phyloP scores from a whole-genome alignment of 1,139 yeast species.

The Geotrichum fermentans region DNA sequence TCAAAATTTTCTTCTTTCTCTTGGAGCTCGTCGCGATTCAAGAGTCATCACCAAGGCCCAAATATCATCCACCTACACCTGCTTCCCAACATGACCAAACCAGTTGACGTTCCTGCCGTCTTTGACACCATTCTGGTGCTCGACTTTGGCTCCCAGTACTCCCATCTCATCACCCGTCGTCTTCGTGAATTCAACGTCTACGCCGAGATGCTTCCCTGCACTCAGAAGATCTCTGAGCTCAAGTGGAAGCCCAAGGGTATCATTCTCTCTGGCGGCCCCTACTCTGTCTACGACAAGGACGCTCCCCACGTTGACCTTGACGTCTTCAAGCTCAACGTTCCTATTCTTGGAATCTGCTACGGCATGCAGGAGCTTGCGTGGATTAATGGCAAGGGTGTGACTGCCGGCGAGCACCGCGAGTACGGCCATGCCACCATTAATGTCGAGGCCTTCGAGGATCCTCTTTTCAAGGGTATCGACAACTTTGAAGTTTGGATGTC shows the following conservation, averaged over 20 bases:
- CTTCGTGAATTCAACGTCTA: slow-evolving; percentile 95
- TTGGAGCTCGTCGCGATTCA: not conserved
- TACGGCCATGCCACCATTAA: slow-evolving; percentile 92
- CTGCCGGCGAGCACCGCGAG: slow-evolving; percentile 96
- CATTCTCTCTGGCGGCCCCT: slow-evolving; percentile 95
- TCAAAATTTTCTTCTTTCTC: slow-evolving; percentile 3
- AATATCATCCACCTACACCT: not conserved
- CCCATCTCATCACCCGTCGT: slow-evolving; percentile 94
- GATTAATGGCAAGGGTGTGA: slow-evolving; percentile 94
- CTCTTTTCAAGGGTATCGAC: slow-evolving; percentile 81
- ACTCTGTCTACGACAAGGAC: slow-evolving; percentile 90
- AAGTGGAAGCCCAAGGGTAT: slow-evolving; percentile 96
- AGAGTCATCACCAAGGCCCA: slow-evolving; percentile 13
- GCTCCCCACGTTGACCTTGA: slow-evolving; percentile 98
- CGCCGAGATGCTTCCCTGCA: slow-evolving; percentile 99
- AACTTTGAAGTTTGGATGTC: slow-evolving; percentile 99
- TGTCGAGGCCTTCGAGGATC: slow-evolving; percentile 62
- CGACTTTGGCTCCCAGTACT: slow-evolving; percentile 97
- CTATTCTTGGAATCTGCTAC: slow-evolving; percentile 95
- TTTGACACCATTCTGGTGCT: slow-evolving; percentile 95
- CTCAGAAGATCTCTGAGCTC: slow-evolving; percentile 89
- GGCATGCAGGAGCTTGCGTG: slow-evolving; percentile 99
- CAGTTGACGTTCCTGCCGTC: slow-evolving; percentile 61
- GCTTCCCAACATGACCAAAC: slow-evolving; percentile 23
- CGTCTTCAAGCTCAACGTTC: slow-evolving; percentile 83